Conservation (phyloP, 768 basidiomycete species). For the Lanmaoa pseudosensibilis region DNA sequence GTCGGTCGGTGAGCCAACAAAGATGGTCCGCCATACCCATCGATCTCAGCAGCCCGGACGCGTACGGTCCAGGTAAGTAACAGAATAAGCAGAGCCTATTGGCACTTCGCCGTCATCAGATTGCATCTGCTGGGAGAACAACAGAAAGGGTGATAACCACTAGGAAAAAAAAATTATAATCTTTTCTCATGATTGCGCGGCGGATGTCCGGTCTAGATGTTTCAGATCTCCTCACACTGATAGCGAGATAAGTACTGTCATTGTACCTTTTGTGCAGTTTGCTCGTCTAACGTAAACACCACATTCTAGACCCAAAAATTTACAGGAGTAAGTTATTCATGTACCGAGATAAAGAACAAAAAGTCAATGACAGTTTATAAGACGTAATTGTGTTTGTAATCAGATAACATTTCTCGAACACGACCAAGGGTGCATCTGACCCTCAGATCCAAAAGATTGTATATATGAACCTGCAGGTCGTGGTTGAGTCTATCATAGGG, state of each 20-base stretch:
- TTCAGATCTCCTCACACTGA: conserved; percentile 9
- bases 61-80: neutral
- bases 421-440: neutral
- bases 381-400: neutral
- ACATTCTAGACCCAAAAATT: neutral
- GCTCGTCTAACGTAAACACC: too few species aligned
- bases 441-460: too few species aligned
- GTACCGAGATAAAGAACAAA: too few species aligned
- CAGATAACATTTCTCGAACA: neutral
- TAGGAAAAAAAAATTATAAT: neutral
- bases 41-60: neutral
- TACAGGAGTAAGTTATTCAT: neutral
- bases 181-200: neutral
- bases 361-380: neutral
- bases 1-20: neutral
- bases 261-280: too few species aligned
- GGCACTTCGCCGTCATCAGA: conserved; percentile 2
- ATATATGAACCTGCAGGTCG: neutral
- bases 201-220: neutral
- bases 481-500: neutral
- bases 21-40: too few species aligned
- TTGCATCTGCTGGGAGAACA: conserved; percentile 6
- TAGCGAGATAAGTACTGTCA: neutral
- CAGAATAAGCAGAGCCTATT: neutral
- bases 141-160: neutral